Base-by-base conservation (phyloP, 23 red algal genomes). In the Agarophyton chilense region DNA sequence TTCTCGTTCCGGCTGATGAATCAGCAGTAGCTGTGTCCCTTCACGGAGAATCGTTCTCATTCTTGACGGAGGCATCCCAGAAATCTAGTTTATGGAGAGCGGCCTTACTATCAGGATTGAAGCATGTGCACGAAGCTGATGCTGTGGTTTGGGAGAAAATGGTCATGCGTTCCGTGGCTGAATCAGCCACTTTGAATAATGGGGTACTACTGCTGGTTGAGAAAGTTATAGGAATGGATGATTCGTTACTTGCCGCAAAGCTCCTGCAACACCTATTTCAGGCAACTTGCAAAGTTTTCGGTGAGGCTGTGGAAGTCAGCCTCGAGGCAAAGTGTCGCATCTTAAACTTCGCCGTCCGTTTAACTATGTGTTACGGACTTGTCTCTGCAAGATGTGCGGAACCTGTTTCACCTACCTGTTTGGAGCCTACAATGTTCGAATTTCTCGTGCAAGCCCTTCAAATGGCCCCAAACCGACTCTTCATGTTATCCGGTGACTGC, bases 161-260 rank as follows among this genome's bases (percentile, higher is more conserved):
- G 72, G 43, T 89, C 64, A 4, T 56, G 42, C 85, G 72, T 1
- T 89, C 85, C 39, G 54, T 89, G 13, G 71, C 78, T 10, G 52
- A 89, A 57, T 89, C 85, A 42, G 85, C 85, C 2, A 89, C 85
- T 14, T 16, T 89, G 53, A 77, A 89, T 60, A 71, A 89, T 13
- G 72, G 38, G 25, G 85, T 89, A 0, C 38, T 89, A 32, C 38
- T 11, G 36, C 4, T 89, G 19, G 25, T 89, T 52, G 85, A 89
- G n/a, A 78, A 77, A 53, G 54, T 89, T 41, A 33, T 89, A 21
- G 67, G 67, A 14, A 78, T 62, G 52, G 85, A 80, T 80, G 54
- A 58, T 40, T 80, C 77, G 4, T 24, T n/a, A 40, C 40, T 50
- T 50, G 50, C 77, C 35, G 35, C 35, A 12, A 1, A 40, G 3